These are phyloP conservation scores for Friedmanniomyces endolithicus DNA, from an alignment of 495 filamentous ascomycete genomes.

Conservation along the genomic window DNA sequence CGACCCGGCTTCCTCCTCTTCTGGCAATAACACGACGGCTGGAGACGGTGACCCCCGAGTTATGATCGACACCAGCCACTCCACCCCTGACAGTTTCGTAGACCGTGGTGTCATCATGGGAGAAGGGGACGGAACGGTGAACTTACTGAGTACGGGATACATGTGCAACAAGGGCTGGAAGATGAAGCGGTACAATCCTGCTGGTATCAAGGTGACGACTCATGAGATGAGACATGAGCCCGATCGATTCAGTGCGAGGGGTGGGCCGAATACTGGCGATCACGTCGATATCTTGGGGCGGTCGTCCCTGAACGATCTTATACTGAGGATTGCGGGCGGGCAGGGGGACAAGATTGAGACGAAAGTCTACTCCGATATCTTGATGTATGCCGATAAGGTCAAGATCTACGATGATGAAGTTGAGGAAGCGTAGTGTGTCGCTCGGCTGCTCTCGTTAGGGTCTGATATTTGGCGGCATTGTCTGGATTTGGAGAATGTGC, in stretches of 20 bases:
- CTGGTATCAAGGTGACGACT: conserved; percentile 63
- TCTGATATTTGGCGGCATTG: not conserved
- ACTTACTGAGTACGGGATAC: conserved; percentile 74
- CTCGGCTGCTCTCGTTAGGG: not conserved
- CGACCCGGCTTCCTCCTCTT: conserved; percentile 35
- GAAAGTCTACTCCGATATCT: conserved; percentile 64
- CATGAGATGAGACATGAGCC: conserved; percentile 96
- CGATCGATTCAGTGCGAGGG: conserved; percentile 77
- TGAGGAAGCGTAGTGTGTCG: conserved; percentile 1
- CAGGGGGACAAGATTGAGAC: conserved; percentile 69
- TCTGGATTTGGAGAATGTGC: no score
- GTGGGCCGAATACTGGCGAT: conserved; percentile 89
- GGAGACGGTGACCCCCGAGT: conserved; percentile 36
- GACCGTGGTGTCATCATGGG: conserved; percentile 87
- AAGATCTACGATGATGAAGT: conserved; percentile 57
- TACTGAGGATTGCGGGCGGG: conserved; percentile 80
- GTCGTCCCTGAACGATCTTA: conserved; percentile 77
- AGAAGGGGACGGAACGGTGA: conserved; percentile 92
- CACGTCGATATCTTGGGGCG: conserved; percentile 94
- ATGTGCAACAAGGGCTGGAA: conserved; percentile 95
- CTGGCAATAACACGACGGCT: conserved; percentile 36
- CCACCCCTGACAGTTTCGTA: conserved; percentile 39
- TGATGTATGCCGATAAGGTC: conserved; percentile 66
- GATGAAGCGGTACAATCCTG: conserved; percentile 87
- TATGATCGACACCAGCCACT: conserved; percentile 75